phyloP scores from a whole-genome alignment of 208 protist species.

The Naegleria gruberi region DNA sequence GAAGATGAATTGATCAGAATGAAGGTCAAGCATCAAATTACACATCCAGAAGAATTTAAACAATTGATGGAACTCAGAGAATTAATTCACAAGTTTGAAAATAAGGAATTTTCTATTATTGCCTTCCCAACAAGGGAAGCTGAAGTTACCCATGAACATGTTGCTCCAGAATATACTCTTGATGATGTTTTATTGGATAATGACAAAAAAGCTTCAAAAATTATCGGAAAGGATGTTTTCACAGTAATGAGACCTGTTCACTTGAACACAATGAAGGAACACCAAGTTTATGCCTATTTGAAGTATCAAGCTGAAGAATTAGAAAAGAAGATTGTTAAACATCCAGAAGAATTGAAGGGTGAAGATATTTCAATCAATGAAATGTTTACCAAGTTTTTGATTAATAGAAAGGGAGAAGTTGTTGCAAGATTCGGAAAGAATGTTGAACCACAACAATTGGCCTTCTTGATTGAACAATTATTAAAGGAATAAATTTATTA shows the following conservation, averaged over 20 bases:
- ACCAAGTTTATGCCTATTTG: not conserved
- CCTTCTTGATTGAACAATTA: not conserved
- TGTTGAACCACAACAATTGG: not conserved
- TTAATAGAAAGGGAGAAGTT: not conserved
- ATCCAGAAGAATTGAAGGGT: not conserved
- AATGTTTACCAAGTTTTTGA: not conserved
- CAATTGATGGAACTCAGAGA: not conserved
- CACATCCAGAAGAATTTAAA: not conserved
- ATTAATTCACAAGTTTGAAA: not conserved
- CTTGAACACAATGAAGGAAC: not conserved
- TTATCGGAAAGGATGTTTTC: not conserved
- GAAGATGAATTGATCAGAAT: not conserved
- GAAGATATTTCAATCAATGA: not conserved
- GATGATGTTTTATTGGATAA: too few species aligned
- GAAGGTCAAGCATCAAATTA: not conserved
- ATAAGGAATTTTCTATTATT: not conserved
- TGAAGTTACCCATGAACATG: not conserved
- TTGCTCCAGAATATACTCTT: not conserved
- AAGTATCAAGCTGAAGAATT: not conserved
- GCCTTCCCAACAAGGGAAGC: not conserved
- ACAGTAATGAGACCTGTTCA: not conserved
- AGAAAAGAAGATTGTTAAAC: slow-evolving; percentile 4
- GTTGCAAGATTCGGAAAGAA: not conserved
- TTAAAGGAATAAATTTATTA: not conserved
- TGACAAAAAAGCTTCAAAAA: not conserved